A percentile compares a stretch with the other conserved stretches of the same genome.
These are phyloP conservation scores for Colletotrichum incanum DNA, from an alignment of 2,329 filamentous ascomycete species.

Conservation along the genomic window DNA sequence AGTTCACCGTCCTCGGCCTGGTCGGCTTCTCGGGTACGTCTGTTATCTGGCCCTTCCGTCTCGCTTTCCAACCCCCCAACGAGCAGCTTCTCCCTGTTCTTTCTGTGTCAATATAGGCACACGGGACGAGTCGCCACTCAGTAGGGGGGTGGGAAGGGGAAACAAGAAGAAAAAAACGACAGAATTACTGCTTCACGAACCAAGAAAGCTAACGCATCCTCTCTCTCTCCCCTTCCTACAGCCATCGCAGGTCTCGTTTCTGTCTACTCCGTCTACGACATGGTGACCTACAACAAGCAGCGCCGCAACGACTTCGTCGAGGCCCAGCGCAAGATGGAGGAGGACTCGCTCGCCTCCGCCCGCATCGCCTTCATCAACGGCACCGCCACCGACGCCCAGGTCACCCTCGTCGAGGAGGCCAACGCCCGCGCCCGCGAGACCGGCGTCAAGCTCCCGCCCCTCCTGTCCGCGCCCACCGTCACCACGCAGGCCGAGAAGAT, in stretches of 20 bases:
- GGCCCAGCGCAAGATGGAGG: constrained; percentile 67
- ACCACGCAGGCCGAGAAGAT: constrained; percentile 43
- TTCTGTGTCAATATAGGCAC: too few species aligned
- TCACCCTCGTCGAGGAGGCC: constrained; percentile 70
- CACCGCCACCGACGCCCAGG: constrained; percentile 70
- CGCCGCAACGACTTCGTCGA: constrained; percentile 72
- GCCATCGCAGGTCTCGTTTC: constrained; percentile 70
- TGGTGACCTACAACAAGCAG: constrained; percentile 73
- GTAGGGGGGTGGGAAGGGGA: too few species aligned
- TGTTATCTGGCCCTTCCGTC: neutral
- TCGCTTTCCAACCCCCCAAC: neutral
- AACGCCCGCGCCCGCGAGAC: constrained; percentile 63
- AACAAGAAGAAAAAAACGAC: neutral
- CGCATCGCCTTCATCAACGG: constrained; percentile 74
- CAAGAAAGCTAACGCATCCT: neutral
- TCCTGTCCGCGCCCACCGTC: constrained; percentile 61
- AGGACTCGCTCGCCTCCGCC: constrained; percentile 70
- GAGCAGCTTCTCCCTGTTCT: too few species aligned
- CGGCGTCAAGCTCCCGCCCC: constrained; percentile 65
- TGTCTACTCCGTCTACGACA: constrained; percentile 73
- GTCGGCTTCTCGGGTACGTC: constrained; percentile 70
- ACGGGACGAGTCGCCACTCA: neutral
- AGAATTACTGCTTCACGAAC: neutral
- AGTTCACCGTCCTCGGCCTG: constrained; percentile 68
- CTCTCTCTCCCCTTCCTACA: constrained; percentile 48